Evolutionary conservation across 176 grass and related monocot species (phyloP).

Genomic region (Metroxylon sagu): DNA sequence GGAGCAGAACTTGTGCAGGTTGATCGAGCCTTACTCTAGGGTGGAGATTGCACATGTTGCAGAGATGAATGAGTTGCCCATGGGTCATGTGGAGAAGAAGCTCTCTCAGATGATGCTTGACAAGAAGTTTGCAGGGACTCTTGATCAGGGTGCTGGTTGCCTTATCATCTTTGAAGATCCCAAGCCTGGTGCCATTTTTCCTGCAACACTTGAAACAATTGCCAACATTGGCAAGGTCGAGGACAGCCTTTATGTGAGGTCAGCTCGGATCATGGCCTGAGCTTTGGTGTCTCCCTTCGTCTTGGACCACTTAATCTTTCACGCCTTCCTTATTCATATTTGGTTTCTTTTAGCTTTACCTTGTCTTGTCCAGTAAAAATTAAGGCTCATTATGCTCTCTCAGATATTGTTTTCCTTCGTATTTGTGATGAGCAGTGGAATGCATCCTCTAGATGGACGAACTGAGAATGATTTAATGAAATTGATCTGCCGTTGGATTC

Average conservation of each 20-base stretch:
- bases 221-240: constrained; percentile 68
- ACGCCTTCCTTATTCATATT: no score
- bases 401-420: no score
- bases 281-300: background rate
- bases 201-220: constrained; percentile 67
- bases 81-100: constrained; percentile 73
- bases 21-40: constrained; percentile 69
- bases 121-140: constrained; percentile 75
- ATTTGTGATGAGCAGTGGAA: no score
- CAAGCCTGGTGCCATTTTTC: constrained; percentile 68
- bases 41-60: constrained; percentile 73
- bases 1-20: constrained; percentile 79
- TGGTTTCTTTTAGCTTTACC: no score
- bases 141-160: constrained; percentile 75
- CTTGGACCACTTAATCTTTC: no score
- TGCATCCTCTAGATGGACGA: no score
- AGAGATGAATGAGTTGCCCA: constrained; percentile 60
- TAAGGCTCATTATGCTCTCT: no score
- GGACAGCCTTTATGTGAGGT: constrained; percentile 73
- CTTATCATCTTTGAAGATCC: constrained; percentile 75
- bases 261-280: constrained; percentile 75
- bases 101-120: constrained; percentile 79
- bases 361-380: no score
- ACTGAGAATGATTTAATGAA: no score
- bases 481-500: no score